A percentile compares a stretch with the other conserved stretches of the same genome.
Evolutionary conservation across 805 yeast genomes (phyloP).

Genomic region (Brettanomyces naardenensis): DNA sequence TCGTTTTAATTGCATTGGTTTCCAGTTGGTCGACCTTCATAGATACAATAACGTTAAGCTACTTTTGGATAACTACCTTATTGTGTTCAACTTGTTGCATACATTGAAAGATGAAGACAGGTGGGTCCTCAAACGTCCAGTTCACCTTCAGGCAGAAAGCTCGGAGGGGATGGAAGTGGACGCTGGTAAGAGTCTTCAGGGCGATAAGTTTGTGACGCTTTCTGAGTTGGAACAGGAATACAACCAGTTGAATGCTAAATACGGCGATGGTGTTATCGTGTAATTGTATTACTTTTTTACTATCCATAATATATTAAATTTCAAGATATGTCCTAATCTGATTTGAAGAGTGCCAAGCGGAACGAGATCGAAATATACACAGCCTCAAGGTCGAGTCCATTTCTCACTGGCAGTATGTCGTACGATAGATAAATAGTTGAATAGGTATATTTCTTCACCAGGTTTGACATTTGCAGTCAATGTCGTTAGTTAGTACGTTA

Average conservation of each 20-base stretch:
- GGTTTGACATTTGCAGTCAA: too few relatives aligned
- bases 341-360: too few relatives aligned
- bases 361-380: too few relatives aligned
- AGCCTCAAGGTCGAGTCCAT: too few relatives aligned
- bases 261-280: slow-evolving; percentile 1
- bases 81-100: slow-evolving; percentile 31
- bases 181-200: too few relatives aligned
- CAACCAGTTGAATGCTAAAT: background rate
- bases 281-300: background rate
- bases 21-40: slow-evolving; percentile 5
- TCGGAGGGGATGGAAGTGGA: too few relatives aligned
- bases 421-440: too few relatives aligned
- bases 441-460: too few relatives aligned
- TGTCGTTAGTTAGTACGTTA: slow-evolving; percentile 9
- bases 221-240: slow-evolving; percentile 18
- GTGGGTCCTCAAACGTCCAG: slow-evolving; percentile 29
- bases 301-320: too few relatives aligned
- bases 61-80: slow-evolving; percentile 29
- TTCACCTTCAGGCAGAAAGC: slow-evolving; percentile 5
- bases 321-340: too few relatives aligned
- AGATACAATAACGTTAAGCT: slow-evolving; percentile 12
- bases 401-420: too few relatives aligned
- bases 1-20: slow-evolving; percentile 27
- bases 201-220: slow-evolving; percentile 11
- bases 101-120: slow-evolving; percentile 31